These are phyloP conservation scores for Albophoma yamanashiensis DNA, from an alignment of 2,329 filamentous ascomycete genomes.

Conservation along the genomic window DNA sequence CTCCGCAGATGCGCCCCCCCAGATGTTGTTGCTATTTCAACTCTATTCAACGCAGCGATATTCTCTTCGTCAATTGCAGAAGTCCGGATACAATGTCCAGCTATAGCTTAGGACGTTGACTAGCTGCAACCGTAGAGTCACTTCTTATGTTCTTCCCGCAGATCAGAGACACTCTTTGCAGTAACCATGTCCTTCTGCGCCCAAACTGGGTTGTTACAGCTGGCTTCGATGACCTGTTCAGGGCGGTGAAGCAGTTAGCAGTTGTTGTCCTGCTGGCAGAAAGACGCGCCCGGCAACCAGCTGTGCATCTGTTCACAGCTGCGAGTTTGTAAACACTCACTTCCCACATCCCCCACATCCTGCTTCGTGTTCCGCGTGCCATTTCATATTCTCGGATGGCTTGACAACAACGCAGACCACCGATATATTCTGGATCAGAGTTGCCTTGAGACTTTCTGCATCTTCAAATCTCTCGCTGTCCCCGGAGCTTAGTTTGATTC, in stretches of 20 bases:
- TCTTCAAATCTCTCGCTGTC: background rate
- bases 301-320: background rate
- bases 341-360: background rate
- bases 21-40: background rate
- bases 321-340: background rate
- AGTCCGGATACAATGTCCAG: background rate
- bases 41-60: background rate
- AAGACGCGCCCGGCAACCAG: background rate
- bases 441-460: background rate
- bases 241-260: background rate
- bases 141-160: background rate
- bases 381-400: background rate
- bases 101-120: background rate
- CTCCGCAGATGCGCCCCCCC: background rate
- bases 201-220: background rate
- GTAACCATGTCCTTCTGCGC: fast-evolving
- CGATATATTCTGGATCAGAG: background rate
- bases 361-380: background rate
- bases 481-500: background rate
- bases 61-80: background rate
- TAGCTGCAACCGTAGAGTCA: no score
- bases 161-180: background rate
- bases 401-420: background rate
- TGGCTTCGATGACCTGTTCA: background rate
- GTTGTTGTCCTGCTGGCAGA: background rate